phyloP scores from a whole-genome alignment of 768 basidiomycete species.

The Suillus decipiens region DNA sequence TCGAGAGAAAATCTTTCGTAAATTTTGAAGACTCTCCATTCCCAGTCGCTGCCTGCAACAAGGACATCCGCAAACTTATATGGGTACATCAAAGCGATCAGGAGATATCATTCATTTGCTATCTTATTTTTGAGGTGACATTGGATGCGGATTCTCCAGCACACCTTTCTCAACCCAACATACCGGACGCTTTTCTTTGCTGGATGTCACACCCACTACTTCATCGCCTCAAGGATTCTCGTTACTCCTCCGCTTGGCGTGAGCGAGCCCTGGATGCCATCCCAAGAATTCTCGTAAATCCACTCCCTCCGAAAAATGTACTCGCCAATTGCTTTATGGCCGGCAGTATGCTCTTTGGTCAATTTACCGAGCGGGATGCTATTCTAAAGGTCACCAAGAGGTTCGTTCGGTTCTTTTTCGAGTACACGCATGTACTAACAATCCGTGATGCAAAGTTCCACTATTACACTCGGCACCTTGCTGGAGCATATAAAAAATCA shows the following conservation, averaged over 20 bases:
- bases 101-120: constrained; percentile 12
- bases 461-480: background rate
- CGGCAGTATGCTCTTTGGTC: constrained; percentile 6
- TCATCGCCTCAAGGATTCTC: constrained; percentile 4
- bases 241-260: background rate
- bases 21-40: background rate
- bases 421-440: background rate
- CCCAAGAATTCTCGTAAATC: constrained; percentile 8
- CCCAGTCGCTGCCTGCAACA: background rate
- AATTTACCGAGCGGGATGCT: constrained; percentile 2
- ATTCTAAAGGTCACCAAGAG: constrained; percentile 10
- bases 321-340: constrained; percentile 14
- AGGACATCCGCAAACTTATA: constrained; percentile 9
- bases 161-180: constrained; percentile 2
- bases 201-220: constrained; percentile 14
- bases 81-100: constrained; percentile 13
- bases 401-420: background rate
- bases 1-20: constrained; percentile 10
- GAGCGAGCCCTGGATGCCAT: constrained; percentile 7
- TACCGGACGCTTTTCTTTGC: constrained; percentile 5
- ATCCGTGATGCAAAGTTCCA: background rate
- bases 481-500: constrained; percentile 7
- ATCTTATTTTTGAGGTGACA: constrained; percentile 7
- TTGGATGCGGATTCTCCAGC: constrained; percentile 8
- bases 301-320: constrained; percentile 5